phyloP scores from a whole-genome alignment of 371 early-diverging fungal genomes.

The Fennellomyces sp. region DNA sequence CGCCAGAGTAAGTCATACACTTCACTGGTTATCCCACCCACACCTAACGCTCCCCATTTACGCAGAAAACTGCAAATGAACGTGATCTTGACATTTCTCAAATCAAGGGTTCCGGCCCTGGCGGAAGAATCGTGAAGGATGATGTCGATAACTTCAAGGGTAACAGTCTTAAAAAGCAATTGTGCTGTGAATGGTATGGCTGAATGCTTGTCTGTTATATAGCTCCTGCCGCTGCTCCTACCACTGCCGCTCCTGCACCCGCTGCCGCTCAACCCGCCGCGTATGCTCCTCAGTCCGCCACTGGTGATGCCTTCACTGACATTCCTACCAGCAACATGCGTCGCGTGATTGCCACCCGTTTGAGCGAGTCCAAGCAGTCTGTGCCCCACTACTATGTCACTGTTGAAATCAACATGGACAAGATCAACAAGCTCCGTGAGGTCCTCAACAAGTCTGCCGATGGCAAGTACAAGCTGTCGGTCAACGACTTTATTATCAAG shows the following conservation, averaged over 20 bases:
- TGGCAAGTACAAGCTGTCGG: slow-evolving; percentile 94
- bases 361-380: slow-evolving; percentile 85
- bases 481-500: slow-evolving; percentile 98
- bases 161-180: slow-evolving; percentile 20
- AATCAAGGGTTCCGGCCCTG: slow-evolving; percentile 89
- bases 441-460: slow-evolving; percentile 85
- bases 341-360: slow-evolving; percentile 85
- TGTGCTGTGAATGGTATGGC: no score
- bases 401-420: slow-evolving; percentile 87
- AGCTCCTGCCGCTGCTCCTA: slow-evolving; percentile 11
- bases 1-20: slow-evolving; percentile 56
- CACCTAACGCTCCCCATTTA: neutral
- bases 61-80: slow-evolving; percentile 83
- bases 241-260: slow-evolving; percentile 37
- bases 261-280: slow-evolving; percentile 46
- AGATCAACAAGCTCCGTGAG: slow-evolving; percentile 84
- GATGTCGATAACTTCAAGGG: slow-evolving; percentile 83
- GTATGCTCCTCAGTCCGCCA: slow-evolving; percentile 53
- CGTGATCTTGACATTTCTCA: slow-evolving; percentile 77
- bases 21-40: neutral
- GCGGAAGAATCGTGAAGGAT: slow-evolving; percentile 88
- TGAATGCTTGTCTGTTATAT: no score
- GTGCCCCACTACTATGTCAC: slow-evolving; percentile 98
- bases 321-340: slow-evolving; percentile 92
- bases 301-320: slow-evolving; percentile 73